Conservation (phyloP, 2,329 filamentous ascomycete genomes). For the Penicillium freii region DNA sequence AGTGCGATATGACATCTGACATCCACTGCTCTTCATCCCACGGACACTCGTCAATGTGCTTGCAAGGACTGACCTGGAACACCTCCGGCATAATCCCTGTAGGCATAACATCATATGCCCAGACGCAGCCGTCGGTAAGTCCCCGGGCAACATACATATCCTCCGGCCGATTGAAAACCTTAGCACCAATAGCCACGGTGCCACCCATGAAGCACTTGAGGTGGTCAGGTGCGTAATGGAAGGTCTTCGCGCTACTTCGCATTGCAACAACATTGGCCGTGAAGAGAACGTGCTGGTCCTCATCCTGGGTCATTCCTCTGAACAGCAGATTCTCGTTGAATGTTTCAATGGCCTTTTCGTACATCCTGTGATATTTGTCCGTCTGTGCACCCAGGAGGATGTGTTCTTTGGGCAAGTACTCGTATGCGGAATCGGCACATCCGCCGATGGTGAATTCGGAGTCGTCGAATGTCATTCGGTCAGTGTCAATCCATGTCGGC, state of each 20-base stretch:
- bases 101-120: slow-evolving; percentile 58
- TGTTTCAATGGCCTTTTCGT: slow-evolving; percentile 39
- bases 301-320: slow-evolving; percentile 44
- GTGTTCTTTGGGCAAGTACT: slow-evolving; percentile 52
- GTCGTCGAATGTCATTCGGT: slow-evolving; percentile 31
- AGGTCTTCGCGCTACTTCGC: slow-evolving; percentile 14
- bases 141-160: slow-evolving; percentile 57
- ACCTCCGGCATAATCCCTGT: slow-evolving; percentile 62
- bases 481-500: slow-evolving; percentile 68
- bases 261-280: slow-evolving; percentile 32
- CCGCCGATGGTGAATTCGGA: slow-evolving; percentile 44
- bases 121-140: slow-evolving; percentile 60
- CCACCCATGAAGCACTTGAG: slow-evolving; percentile 61
- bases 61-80: slow-evolving; percentile 54
- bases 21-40: slow-evolving; percentile 54
- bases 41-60: slow-evolving; percentile 43
- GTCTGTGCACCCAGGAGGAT: slow-evolving; percentile 45
- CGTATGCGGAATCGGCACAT: slow-evolving; percentile 50
- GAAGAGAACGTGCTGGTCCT: slow-evolving; percentile 41
- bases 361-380: slow-evolving; percentile 46
- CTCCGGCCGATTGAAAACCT: slow-evolving; percentile 54
- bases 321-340: slow-evolving; percentile 46
- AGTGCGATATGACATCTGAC: slow-evolving; percentile 25
- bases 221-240: slow-evolving; percentile 52
- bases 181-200: slow-evolving; percentile 60